A percentile compares a stretch with the other conserved stretches of the same genome.
Conservation (phyloP, 2,329 filamentous ascomycete species). For the Colletotrichum sojae region DNA sequence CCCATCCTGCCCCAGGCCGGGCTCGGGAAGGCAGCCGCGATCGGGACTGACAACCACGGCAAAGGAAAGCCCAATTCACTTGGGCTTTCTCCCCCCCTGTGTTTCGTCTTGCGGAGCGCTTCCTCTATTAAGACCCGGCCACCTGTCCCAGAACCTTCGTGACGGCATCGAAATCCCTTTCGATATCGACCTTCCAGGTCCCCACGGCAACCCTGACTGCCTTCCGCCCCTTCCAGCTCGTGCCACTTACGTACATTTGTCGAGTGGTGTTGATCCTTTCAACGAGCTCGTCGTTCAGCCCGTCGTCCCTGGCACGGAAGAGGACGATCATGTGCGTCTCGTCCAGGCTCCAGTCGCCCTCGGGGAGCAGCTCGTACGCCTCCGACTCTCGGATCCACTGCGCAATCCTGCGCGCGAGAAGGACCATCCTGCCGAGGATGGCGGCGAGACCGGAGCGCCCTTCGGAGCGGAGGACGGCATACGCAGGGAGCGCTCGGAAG, state of each 20-base stretch:
- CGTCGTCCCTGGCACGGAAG: constrained; percentile 76
- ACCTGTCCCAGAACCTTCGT: constrained; percentile 71
- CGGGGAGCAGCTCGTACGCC: constrained; percentile 77
- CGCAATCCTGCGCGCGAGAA: constrained; percentile 78
- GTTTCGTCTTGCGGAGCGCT: neutral
- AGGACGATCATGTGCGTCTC: constrained; percentile 77
- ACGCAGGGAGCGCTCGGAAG: constrained; percentile 91
- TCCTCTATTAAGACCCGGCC: constrained; percentile 46
- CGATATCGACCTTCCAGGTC: constrained; percentile 83
- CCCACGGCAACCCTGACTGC: constrained; percentile 89
- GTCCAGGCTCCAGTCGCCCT: constrained; percentile 56
- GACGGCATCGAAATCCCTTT: constrained; percentile 77
- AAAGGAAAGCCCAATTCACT: too few species aligned
- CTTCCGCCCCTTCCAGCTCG: constrained; percentile 79
- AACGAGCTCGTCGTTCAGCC: constrained; percentile 77
- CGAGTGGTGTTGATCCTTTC: constrained; percentile 79
- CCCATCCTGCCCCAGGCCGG: too few species aligned
- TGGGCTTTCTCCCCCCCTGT: too few species aligned
- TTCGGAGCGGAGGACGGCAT: constrained; percentile 82
- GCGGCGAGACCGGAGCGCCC: constrained; percentile 77
- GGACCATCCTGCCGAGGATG: constrained; percentile 81
- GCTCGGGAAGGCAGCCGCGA: too few species aligned
- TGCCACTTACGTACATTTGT: constrained; percentile 87
- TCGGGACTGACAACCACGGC: too few species aligned
- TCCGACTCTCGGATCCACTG: constrained; percentile 72